phyloP scores from a whole-genome alignment of 805 yeast genomes.

The Metahyphopichia silvanorum region DNA sequence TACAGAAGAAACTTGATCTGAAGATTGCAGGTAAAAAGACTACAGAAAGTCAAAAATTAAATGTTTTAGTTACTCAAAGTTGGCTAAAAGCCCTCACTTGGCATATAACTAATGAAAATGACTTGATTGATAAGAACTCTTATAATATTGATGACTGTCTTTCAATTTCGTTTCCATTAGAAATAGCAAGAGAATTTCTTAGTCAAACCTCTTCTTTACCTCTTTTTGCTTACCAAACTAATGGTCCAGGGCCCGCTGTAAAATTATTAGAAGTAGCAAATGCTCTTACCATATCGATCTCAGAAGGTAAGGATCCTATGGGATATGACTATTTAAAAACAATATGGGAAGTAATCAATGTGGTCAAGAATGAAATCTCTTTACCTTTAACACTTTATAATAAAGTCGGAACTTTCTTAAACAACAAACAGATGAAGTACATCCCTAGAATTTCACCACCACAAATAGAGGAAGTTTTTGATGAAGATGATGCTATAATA shows the following conservation, averaged over 20 bases:
- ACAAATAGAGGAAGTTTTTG: not conserved
- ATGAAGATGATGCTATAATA: not conserved
- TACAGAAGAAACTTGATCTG: not conserved
- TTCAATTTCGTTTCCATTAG: conserved; percentile 23
- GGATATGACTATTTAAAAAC: not conserved
- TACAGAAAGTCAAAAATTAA: conserved; percentile 31
- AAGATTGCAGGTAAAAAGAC: conserved; percentile 6
- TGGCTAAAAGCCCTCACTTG: conserved; percentile 40
- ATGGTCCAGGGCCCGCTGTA: conserved; percentile 37
- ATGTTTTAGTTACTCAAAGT: conserved; percentile 29
- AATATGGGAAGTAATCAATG: not conserved
- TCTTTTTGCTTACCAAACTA: conserved; percentile 33
- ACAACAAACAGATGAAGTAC: not conserved
- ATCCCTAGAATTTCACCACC: not conserved
- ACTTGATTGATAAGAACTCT: conserved; percentile 17
- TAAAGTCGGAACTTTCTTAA: conserved; percentile 15
- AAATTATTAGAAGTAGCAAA: conserved; percentile 34
- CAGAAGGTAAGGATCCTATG: not conserved
- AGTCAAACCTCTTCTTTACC: conserved; percentile 23
- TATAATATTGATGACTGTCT: conserved; percentile 19
- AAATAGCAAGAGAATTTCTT: conserved; percentile 29
- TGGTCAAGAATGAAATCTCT: conserved; percentile 19
- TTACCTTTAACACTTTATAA: conserved; percentile 15
- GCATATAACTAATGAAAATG: conserved; percentile 26
- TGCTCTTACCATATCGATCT: conserved; percentile 13